Conservation (phyloP, 2,329 filamentous ascomycete genomes). For the Colletotrichum lupini region DNA sequence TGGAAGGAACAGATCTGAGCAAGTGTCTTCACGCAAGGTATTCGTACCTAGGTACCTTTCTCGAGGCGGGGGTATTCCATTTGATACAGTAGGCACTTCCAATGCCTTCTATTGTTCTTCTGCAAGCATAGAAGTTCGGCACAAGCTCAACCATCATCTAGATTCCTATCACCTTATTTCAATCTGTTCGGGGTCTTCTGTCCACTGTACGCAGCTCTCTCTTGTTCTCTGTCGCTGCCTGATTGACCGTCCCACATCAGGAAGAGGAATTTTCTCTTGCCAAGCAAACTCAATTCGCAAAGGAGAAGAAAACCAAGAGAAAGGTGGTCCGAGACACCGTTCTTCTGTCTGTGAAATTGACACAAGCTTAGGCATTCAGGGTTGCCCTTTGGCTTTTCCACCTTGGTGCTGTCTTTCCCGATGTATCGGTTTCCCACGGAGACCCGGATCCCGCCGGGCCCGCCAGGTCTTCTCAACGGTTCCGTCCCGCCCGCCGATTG, state of each 20-base stretch:
- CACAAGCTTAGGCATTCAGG: not conserved
- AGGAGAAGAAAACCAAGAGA: not conserved
- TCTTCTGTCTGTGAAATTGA: not conserved
- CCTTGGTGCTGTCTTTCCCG: not conserved
- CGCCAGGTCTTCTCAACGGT: not conserved
- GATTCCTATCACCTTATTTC: not conserved
- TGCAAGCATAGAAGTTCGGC: not conserved
- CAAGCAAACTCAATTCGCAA: conserved; percentile 20
- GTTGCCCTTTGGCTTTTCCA: not conserved
- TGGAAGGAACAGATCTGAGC: not conserved
- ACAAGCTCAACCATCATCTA: not conserved
- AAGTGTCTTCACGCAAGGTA: not conserved
- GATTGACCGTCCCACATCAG: not conserved
- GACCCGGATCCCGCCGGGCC: conserved; percentile 18
- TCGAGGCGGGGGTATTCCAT: not conserved
- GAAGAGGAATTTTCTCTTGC: not conserved
- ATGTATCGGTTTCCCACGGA: conserved; percentile 1
- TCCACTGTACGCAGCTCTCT: not conserved
- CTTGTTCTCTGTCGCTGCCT: not conserved
- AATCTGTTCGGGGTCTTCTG: not conserved
- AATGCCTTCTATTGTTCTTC: not conserved
- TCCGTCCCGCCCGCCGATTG: not conserved
- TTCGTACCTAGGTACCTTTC: not conserved
- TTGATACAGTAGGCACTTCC: not conserved
- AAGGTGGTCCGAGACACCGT: conserved; percentile 1